A percentile compares a stretch with the other conserved stretches of the same genome.
phyloP scores from a whole-genome alignment of 2,329 filamentous ascomycete species.

The Geoglossum cookeanum region DNA sequence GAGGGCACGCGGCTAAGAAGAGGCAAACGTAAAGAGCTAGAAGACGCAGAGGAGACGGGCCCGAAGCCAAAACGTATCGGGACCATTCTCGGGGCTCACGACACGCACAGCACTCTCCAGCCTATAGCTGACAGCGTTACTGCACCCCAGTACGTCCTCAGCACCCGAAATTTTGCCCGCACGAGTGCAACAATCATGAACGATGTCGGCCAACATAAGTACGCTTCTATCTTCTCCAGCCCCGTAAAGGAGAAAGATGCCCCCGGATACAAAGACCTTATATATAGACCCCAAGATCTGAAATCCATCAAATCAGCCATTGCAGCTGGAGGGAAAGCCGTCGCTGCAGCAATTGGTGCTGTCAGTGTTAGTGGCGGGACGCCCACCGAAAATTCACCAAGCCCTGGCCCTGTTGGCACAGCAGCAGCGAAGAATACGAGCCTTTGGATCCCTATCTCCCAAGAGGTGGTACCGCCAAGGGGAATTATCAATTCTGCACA shows the following conservation, averaged over 20 bases:
- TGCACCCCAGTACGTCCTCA: conserved; percentile 19
- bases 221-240: conserved; percentile 29
- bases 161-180: conserved; percentile 28
- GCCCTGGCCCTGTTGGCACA: conserved; percentile 5
- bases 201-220: conserved; percentile 31
- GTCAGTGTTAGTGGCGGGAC: conserved; percentile 40
- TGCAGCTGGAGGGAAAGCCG: conserved; percentile 35
- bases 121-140: not conserved
- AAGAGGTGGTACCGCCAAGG: conserved; percentile 66
- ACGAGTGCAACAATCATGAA: conserved; percentile 30
- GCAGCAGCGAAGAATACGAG: conserved; percentile 16
- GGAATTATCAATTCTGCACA: conserved; percentile 88
- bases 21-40: not conserved
- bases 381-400: conserved; percentile 19
- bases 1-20: conserved; percentile 12
- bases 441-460: conserved; percentile 47
- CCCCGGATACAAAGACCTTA: conserved; percentile 31
- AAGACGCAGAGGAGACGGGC: not conserved
- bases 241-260: conserved; percentile 31
- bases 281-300: conserved; percentile 31
- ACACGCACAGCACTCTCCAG: not conserved
- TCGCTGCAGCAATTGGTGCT: conserved; percentile 31
- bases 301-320: conserved; percentile 31
- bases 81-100: not conserved
- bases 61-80: not conserved